Base-by-base conservation (phyloP, 352 stramenopile species). In the Phytophthora melonis region DNA sequence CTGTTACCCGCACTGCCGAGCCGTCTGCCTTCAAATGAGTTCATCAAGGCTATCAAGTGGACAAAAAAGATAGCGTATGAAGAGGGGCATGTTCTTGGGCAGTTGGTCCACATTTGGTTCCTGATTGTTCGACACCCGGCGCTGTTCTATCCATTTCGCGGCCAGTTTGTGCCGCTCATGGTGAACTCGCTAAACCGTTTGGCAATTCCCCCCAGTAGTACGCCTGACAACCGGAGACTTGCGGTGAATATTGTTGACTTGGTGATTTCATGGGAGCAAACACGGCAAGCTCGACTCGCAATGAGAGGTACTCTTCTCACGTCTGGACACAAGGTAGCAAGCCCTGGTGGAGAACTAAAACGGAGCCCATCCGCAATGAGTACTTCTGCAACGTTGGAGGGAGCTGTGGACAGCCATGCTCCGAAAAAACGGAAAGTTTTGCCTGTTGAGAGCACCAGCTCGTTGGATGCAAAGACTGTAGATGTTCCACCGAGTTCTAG, bases 11-110 rank as follows among this genome's bases (percentile, higher is more conserved):
- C 93, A 18, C 80, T 99, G 4, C 89, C 87, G 41, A 93, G 81
- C 30, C 89, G 95, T 11, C 72, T 99, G 9, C 83, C 88, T 18
- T 88, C 89, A 3, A 86, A 97, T 58, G 97, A 99, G 60, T 98
- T 99, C 45, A 96, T 98, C 72, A 98, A 98, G 74, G 90, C 92
- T 3, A 98, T 99, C 67, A 98, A 99, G 66, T 99, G 94, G 87
- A 99, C 97, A 9, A 98, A 98, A 70, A 98, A 99, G 75, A 95
- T 99, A 39, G 97, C 98, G 67, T 98, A 98, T 66, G 97, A 99
- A 85, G 98, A 99, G 89, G 93, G 91, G 7, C 98, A 99, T 70
- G 94, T 96, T 18, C 80, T 99, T 0, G 89, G 89, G 14, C 97
- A 99, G 64, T 86, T 99, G 16, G 97, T 98, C 52, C 97, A 99